Base-by-base conservation (phyloP, 148 eudicot species). In the Nepenthes mirabilis region DNA sequence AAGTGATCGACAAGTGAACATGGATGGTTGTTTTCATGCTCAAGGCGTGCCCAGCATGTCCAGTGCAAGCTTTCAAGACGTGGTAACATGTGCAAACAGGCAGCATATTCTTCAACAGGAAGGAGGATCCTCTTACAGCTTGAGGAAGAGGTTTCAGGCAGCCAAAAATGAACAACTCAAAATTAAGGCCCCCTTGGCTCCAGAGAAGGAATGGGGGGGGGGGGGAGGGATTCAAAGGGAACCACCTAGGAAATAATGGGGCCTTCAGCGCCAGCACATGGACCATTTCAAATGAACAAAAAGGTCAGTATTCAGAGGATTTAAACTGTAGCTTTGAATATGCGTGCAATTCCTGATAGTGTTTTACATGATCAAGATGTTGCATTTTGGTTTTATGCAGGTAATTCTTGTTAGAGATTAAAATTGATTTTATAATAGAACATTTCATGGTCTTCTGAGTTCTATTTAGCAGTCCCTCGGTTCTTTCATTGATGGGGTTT, bases 131-230 rank as follows among this genome's bases (percentile, higher is more conserved):
- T 37, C 72, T 14, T 43, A 70, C 68, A 59, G 59, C 47, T 68
- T 74, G 57, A 83, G 72, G 43, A 83, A 74, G 73, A 83, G 82
- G 61, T 75, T 59, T 74, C 52, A 72, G 76, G 77, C 94, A 76
- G 67, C 84, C 75, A 55, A 84, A 76, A 73, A 79, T 79, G 76
- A 85, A 67, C 33, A 63, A 69, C 66, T 52, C 67, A 14, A 72
- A 72, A 57, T 13, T 56, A 10, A 63, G 74, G 37, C 88, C 78
- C 35, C 91, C 84, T 8, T 78, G 91, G 86, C 33, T 69, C 33
- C 61, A 74, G 68, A 78, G 62, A 11, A 69, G 79, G 63, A 70
- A 70, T 61, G 73, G 74, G 6, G 50, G 23, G 23, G 23, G 23
- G 23, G 23, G 23, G 23, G 23, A 32, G 23, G 23, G 23, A 32